Evolutionary conservation across 1,284 basidiomycete species (phyloP), one percentile per base, ranked within the genome.

Genomic region (Violaceomyces palustris): DNA sequence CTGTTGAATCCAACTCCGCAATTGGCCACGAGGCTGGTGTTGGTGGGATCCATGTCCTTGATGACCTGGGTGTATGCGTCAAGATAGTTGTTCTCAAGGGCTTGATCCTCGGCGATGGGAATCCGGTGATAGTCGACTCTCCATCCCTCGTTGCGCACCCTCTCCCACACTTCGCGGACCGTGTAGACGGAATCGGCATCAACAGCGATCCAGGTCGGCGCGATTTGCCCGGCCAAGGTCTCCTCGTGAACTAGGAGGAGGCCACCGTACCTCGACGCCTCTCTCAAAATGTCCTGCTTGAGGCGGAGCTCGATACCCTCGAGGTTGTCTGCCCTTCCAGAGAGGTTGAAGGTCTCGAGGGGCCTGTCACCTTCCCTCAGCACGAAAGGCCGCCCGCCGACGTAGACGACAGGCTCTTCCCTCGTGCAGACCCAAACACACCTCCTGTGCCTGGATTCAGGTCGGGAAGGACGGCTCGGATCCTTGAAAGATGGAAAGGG

Each of bases 1-100:
- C 94, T 82, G 0, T 94, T 91, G 3, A 90, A 88, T 32, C 94
- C 94, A 81, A 94, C 92, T 30, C 94, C 93, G 73, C 94, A 97
- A 45, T 89, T 93, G 74, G 98, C 96, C 2, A 98, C 88, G 14
- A 98, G 78, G 0, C 86, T 84, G 0, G 88, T 90, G 17, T 78
- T 79, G 7, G 83, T 76, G 0, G 93, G 91, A 60, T 94, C 88
- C 0, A 86, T 83, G 29, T 82, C 77, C 62, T 84, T 83, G 65
- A 98, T 85, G 35, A 92, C 83, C 11, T 81, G 80, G 15, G 93
- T 79, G 74, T 96, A 94, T 1, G 88, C 87, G 74, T 98, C 94
- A 12, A 97, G 82, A 71, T 72, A 72, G 50, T 72, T 72, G 55
- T 69, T 65, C 42, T 72, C 70, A 33, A 69, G 57, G 26, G 69